Evolutionary conservation across 2,329 filamentous ascomycete species (phyloP), one percentile per base, ranked within the genome.

Genomic region (Arthrobotrys musiformis): DNA sequence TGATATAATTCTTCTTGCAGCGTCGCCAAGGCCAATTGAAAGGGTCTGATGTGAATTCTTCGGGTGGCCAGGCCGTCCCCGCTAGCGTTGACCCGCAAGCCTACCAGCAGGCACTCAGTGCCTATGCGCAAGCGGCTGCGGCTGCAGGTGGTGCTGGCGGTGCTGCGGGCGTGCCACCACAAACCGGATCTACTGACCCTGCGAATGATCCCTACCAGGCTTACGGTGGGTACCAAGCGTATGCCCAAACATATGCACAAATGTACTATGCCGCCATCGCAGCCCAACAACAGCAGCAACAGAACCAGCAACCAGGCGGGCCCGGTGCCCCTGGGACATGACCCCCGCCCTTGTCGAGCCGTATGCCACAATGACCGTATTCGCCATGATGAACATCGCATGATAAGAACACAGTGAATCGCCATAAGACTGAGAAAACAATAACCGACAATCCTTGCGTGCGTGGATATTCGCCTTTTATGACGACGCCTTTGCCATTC

Each of bases 241-340:
- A 81, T 77, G 81, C 79, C 26, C 78, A 80, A 22, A 81, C 78
- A 37, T 81, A 81, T 77, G 81, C 79, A 48, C 78, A 80, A 13
- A 81, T 81, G 79, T 81, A 81, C 61, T 81, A 81, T 67, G 80
- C 80, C 46, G 79, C 79, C 37, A 75, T 81, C 54, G 79, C 79
- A 75, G 79, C 80, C 30, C 80, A 81, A 46, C 80, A 81, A 46
- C 80, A 70, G 15, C 78, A 79, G 42, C 79, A 80, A 61, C 78
- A 78, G 35, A 70, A 40, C 46, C 70, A 77, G 58, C 70, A 74
- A 30, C 63, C 52, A 66, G 73, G 73, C 33, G 58, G 56, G n/a
- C 40, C 73, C 44, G 50, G 64, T 64, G 72, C 58, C 15, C 37
- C 72, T n/a, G 72, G 73, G 22, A 77, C 73, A 66, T 77, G 66